Evolutionary conservation across 805 yeast genomes (phyloP), one percentile per base, ranked within the genome.

Genomic region (Clavispora santaluciae): DNA sequence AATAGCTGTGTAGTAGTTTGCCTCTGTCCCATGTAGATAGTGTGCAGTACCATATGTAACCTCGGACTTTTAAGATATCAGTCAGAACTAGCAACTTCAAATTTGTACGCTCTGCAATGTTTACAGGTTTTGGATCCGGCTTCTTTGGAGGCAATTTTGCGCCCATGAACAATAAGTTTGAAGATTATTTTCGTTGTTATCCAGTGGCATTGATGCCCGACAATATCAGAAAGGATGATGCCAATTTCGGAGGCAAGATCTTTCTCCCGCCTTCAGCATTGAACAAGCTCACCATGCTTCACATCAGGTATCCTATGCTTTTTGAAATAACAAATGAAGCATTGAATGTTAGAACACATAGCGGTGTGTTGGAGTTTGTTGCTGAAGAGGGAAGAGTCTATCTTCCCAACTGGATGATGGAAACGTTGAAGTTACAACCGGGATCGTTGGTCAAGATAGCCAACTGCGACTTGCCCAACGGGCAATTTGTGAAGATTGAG

Each of bases 361-460:
- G 90, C 35, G 99, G 99, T 57, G 99, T 93, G 22, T 68, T 93
- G 45, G 99, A 93, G 65, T 93, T 93, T 61, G 84, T 86, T 13
- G 96, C 99, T 1, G 98, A 93, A 57, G 99, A 93, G 68, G 99
- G 99, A 13, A 73, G 99, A 42, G 93, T 79, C 2, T 93, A 93
- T 59, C 55, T 93, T 25, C 99, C 99, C 0, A 88, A 86, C 52
- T 93, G 99, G 99, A 90, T 93, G 90, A 78, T 93, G 85, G 74
- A 67, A 34, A 85, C 95, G 0, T 64, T 93, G 28, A 70, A 72
- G 24, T 65, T 86, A 6, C 75, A 75, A 37, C 86, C 96, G 0
- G 98, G 98, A 0, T 75, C 86, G n/a, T 67, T 93, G 44, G 68
- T 93, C 13, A 82, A 83, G 47, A 75, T 95, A 30, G 73, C 81